Evolutionary conservation across 108 stramenopile genomes (phyloP).

Genomic region (Pseudonitzschia multiseries): DNA sequence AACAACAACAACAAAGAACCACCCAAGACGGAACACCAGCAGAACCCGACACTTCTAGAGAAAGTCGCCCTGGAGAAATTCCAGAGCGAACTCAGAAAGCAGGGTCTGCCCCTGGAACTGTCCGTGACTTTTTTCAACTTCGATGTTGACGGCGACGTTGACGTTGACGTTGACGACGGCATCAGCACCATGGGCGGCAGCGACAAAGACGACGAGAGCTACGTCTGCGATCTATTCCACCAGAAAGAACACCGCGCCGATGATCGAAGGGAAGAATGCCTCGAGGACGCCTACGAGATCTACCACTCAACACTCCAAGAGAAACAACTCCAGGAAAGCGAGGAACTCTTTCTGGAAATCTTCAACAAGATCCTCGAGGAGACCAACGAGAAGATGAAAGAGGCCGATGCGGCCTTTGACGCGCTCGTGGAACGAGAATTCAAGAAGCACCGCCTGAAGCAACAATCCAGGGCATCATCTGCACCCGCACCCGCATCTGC

Average conservation of each 20-base stretch:
- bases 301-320: conserved; percentile 13
- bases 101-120: conserved; percentile 22
- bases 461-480: too few relatives aligned
- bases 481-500: too few relatives aligned
- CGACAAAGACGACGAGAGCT: conserved; percentile 9
- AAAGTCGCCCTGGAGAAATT: conserved; percentile 7
- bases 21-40: neutral
- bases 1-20: neutral
- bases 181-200: conserved; percentile 5
- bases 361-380: conserved; percentile 16
- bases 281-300: conserved; percentile 33
- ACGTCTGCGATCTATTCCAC: conserved; percentile 15
- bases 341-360: conserved; percentile 19
- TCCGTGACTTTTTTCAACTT: neutral
- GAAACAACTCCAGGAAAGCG: conserved; percentile 20
- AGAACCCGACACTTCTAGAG: neutral
- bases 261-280: conserved; percentile 23
- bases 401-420: neutral
- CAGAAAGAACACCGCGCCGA: conserved; percentile 20
- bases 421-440: conserved; percentile 15
- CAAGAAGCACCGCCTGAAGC: conserved; percentile 1
- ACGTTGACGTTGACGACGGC: conserved; percentile 4
- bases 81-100: neutral
- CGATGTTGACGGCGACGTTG: neutral
- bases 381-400: conserved; percentile 9